Evolutionary conservation across 495 filamentous ascomycete genomes (phyloP).

Genomic region (Lineolata rhizophorae): DNA sequence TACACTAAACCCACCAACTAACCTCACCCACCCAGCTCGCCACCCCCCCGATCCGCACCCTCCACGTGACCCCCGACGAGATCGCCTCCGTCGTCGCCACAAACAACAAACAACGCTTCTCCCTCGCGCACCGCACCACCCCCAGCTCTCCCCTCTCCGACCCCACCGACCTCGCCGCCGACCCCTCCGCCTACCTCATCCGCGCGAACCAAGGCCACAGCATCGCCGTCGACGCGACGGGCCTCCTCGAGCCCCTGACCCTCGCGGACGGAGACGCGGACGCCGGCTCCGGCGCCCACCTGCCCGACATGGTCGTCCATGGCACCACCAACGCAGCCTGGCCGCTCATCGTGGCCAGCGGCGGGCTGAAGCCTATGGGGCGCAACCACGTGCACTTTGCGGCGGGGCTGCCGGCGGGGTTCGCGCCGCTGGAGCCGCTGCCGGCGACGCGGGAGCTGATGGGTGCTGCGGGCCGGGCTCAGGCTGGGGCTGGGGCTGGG

Average conservation of each 20-base stretch:
- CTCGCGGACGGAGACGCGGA: not conserved
- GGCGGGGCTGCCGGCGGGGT: constrained; percentile 33
- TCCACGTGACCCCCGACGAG: constrained; percentile 52
- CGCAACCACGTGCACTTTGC: constrained; percentile 79
- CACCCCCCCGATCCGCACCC: constrained; percentile 43
- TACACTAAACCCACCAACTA: too few relatives aligned
- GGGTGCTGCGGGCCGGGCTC: not conserved
- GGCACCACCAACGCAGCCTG: constrained; percentile 69
- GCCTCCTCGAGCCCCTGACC: constrained; percentile 44
- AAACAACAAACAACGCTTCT: constrained; percentile 85
- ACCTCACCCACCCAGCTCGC: constrained; percentile 45
- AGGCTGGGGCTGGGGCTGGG: constrained; percentile 11
- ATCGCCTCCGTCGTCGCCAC: constrained; percentile 44
- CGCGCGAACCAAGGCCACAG: constrained; percentile 87
- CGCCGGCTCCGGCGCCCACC: constrained; percentile 19
- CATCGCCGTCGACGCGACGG: constrained; percentile 43
- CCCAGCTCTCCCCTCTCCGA: constrained; percentile 16
- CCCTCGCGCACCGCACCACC: constrained; percentile 21
- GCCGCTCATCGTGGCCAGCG: constrained; percentile 43
- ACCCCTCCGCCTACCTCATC: constrained; percentile 57
- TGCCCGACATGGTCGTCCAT: constrained; percentile 54
- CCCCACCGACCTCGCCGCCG: constrained; percentile 8
- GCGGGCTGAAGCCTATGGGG: constrained; percentile 59
- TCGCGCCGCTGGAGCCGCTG: constrained; percentile 15
- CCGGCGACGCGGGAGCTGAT: constrained; percentile 7